Evolutionary conservation across 345 rosid species (phyloP).

Genomic region (Turnera subulata): DNA sequence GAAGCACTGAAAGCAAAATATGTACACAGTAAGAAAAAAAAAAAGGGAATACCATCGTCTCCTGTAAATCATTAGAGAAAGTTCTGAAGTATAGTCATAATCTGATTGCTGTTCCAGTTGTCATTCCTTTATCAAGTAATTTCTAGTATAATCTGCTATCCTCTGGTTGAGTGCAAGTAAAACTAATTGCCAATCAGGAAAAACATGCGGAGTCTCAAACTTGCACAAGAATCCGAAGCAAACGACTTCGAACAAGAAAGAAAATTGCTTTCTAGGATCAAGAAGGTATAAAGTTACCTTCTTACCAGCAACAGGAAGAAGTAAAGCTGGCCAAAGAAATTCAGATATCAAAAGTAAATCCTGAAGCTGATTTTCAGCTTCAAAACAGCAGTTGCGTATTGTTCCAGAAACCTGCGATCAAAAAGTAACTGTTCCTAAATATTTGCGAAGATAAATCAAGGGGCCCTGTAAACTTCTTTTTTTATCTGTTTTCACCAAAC

Average conservation of each 20-base stretch:
- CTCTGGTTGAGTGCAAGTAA: too few species aligned
- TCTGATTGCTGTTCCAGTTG: too few species aligned
- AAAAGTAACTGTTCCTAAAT: slow-evolving; percentile 3
- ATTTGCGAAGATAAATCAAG: background rate
- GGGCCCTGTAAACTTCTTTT: slow-evolving; percentile 3
- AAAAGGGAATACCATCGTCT: too few species aligned
- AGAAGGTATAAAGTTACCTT: slow-evolving; percentile 38
- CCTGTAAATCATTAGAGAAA: too few species aligned
- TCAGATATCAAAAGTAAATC: slow-evolving; percentile 78
- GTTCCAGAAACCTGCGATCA: slow-evolving; percentile 74
- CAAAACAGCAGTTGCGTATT: slow-evolving; percentile 83
- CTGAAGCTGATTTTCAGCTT: slow-evolving; percentile 81
- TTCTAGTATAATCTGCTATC: too few species aligned
- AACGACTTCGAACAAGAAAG: background rate
- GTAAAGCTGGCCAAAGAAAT: slow-evolving; percentile 92
- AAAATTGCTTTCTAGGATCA: background rate
- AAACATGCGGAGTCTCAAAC: too few species aligned
- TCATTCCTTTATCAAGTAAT: too few species aligned
- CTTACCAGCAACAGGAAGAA: slow-evolving; percentile 87
- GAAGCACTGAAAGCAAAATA: too few species aligned
- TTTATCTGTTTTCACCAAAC: slow-evolving; percentile 8
- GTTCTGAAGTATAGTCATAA: too few species aligned
- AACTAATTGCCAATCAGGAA: too few species aligned
- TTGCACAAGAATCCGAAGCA: background rate
- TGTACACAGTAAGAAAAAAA: too few species aligned